A percentile compares a stretch with the other conserved stretches of the same genome.
phyloP scores from a whole-genome alignment of 164 flowering plant species.

The Piper longum region DNA sequence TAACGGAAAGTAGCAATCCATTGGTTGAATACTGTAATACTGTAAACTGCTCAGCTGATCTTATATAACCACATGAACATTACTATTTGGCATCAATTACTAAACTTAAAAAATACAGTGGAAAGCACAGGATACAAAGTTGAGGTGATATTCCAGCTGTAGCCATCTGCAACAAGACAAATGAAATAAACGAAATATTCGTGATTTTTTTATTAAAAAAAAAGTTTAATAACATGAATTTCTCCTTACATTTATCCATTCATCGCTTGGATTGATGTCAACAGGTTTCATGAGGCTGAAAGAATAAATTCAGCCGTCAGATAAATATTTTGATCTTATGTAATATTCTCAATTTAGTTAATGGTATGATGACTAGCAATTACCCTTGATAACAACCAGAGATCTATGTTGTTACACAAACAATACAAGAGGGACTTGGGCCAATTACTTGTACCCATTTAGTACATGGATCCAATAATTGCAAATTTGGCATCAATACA shows the following conservation, averaged over 20 bases:
- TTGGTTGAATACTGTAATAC: no score
- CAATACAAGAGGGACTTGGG: no score
- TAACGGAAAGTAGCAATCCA: no score
- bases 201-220: not conserved
- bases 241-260: conserved; percentile 69
- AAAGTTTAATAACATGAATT: not conserved
- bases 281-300: not conserved
- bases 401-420: no score
- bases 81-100: not conserved
- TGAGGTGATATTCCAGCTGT: conserved; percentile 93
- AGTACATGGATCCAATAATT: not conserved
- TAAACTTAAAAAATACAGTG: not conserved
- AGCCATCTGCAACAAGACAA: conserved; percentile 50
- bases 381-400: no score
- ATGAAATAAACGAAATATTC: not conserved
- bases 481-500: not conserved
- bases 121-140: conserved; percentile 54
- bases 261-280: not conserved
- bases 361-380: no score
- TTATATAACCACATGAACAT: no score
- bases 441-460: no score
- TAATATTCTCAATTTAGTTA: no score
- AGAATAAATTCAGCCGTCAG: not conserved
- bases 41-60: not conserved
- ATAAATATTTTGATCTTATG: not conserved